Base-by-base conservation (phyloP, 371 early-diverging fungal species). In the Saksenaea vasiformis region DNA sequence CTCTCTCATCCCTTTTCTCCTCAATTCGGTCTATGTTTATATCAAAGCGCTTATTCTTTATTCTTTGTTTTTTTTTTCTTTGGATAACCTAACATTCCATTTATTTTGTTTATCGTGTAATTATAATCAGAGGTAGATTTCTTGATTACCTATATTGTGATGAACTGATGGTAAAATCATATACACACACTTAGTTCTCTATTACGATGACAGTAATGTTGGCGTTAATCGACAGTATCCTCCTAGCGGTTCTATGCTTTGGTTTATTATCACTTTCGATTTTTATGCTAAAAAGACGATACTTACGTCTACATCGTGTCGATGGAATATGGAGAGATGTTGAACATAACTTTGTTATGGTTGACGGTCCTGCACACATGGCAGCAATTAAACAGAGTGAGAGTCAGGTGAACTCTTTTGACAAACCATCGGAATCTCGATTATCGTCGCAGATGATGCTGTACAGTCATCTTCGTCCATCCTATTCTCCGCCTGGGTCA, bases 341-440 rank as follows among this genome's bases (percentile, higher is more conserved):
- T n/a, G 65, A 65, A 41, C 59, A 51, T 35, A 59, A 71, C 17
- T 71, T 71, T 56, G 58, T 71, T 7, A 71, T 71, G 47, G 37
- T 71, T 26, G 65, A 64, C 44, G 64, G 65, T n/a, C 64, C 71
- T 31, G 71, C 67, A 41, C 65, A 71, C 27, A 67, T 71, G 71
- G 54, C 54, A 22, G 64, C 63, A 15, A 57, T 70, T 13, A 67
- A 67, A 38, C 56, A 67, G 39, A 70, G 61, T 31, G 64, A 67
- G 34, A 61, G 64, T 22, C 47, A 47, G 10, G 8, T 19, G 4
- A 47, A 22, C 22, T 47, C 47, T 4, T 47, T 47, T 22, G 47
- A 47, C 5, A 47, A 10, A 47, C 22, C 47, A 22, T 15, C 47
- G 3, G 47, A 47, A 15, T 19, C 24, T 22, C n/a, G 24, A 19